Base-by-base conservation (phyloP, 139 green algal species). In the Auxenochlorella protothecoides region DNA sequence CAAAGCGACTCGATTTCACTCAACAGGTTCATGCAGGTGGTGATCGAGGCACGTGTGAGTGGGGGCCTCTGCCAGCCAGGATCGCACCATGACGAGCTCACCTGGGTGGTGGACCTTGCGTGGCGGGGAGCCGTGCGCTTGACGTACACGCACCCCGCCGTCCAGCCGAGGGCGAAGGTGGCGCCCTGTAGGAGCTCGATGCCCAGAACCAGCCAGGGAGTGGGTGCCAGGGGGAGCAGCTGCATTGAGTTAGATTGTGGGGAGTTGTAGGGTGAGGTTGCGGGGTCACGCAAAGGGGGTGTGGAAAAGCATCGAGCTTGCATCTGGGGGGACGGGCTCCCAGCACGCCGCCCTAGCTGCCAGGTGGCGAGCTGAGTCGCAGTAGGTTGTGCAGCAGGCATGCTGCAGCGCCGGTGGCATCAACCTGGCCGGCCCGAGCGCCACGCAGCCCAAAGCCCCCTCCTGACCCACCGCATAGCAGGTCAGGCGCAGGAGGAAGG, bases 121-220 rank as follows among this genome's bases (percentile, higher is more conserved):
- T 73, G 53, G 4, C 59, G 55, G 3, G 76, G 76, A 12, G 76
- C 16, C 27, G 79, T 74, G 56, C 65, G 70, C 64, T 70, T 68
- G n/a, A 72, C 64, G 59, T 80, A n/a, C n/a, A 78, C 76, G 0
- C 55, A 74, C 16, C 79, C 79, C 3, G 78, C 69, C 3, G 55
- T 69, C 53, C 59, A 85, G 63, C 62, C 73, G 53, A 83, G 81
- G 4, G 70, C 80, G 65, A 85, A 84, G 27, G 80, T 85, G 51
- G 73, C 10, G 7, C 80, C 80, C 14, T 85, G 78, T n/a, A 84
- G 72, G 44, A 84, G 62, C 72, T 84, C 80, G 2, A 75, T 65
- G 12, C 64, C 64, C 61, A 85, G 80, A n/a, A 83, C 78, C 12
- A 59, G 59, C 78, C 78, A 85, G 55, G 75, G 67, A 44, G 16